phyloP scores from a whole-genome alignment of 2,329 filamentous ascomycete species.

The Neophaeococcomyces aloes region DNA sequence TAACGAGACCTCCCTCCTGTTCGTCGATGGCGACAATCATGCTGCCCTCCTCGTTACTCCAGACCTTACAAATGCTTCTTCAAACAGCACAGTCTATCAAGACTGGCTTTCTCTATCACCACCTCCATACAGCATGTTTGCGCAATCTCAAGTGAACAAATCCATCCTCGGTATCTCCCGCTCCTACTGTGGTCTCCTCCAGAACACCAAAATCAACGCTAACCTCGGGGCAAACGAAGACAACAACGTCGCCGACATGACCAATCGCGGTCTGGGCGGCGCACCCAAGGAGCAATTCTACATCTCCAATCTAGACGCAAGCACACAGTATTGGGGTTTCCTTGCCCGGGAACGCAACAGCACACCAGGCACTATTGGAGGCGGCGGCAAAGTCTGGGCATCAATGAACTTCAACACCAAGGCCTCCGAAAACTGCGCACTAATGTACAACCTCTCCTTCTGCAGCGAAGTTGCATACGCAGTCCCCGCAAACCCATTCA shows the following conservation, averaged over 20 bases:
- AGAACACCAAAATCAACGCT: constrained; percentile 52
- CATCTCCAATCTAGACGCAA: constrained; percentile 61
- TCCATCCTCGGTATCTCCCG: constrained; percentile 59
- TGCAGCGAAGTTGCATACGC: constrained; percentile 84
- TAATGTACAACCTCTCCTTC: constrained; percentile 79
- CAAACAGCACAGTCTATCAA: constrained; percentile 39
- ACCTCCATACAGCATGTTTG: constrained; percentile 68
- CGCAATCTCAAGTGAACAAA: constrained; percentile 49
- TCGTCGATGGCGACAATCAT: constrained; percentile 74
- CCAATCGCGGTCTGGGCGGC: constrained; percentile 52
- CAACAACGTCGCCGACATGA: constrained; percentile 51
- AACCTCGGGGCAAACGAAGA: constrained; percentile 43
- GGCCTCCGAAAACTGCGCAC: constrained; percentile 66
- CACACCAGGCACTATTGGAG: constrained; percentile 50
- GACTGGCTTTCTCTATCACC: constrained; percentile 47
- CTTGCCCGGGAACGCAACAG: constrained; percentile 53
- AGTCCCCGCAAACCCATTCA: constrained; percentile 66
- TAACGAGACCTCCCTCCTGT: constrained; percentile 51
- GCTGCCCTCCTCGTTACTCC: constrained; percentile 70
- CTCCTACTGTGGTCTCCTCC: constrained; percentile 72
- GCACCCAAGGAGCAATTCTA: constrained; percentile 83
- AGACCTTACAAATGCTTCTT: constrained; percentile 50
- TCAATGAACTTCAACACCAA: constrained; percentile 68
- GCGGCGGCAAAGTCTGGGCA: constrained; percentile 66
- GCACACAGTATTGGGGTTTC: constrained; percentile 61